Evolutionary conservation across 345 rosid genomes (phyloP).

Genomic region (Erucastrum elatum): DNA sequence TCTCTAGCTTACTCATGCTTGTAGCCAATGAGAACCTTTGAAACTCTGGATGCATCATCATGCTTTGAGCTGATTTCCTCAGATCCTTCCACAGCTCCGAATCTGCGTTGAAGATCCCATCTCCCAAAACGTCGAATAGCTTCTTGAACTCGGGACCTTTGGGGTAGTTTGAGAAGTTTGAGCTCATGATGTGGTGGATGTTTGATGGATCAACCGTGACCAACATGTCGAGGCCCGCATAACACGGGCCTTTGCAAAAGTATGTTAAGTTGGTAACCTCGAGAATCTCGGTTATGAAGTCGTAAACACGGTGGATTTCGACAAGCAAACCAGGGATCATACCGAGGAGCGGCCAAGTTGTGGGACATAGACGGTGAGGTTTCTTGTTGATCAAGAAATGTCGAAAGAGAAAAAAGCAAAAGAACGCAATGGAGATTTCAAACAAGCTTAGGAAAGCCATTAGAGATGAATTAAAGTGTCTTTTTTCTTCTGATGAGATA

Average conservation of each 20-base stretch:
- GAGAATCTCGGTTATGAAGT: conserved; percentile 26
- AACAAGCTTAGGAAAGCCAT: conserved; percentile 37
- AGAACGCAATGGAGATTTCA: conserved; percentile 30
- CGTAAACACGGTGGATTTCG: conserved; percentile 38
- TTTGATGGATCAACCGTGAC: conserved; percentile 42
- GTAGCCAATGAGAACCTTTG: conserved; percentile 34
- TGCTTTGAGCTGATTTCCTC: conserved; percentile 36
- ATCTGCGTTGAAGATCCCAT: conserved; percentile 48
- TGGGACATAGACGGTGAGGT: conserved; percentile 21
- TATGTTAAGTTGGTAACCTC: conserved; percentile 32
- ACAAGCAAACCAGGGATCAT: conserved; percentile 33
- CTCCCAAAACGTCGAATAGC: conserved; percentile 42
- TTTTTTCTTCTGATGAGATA: background rate
- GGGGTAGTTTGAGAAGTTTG: conserved; percentile 38
- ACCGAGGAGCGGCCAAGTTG: conserved; percentile 40
- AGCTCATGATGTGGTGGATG: conserved; percentile 41
- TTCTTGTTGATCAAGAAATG: conserved; percentile 26
- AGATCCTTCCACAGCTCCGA: conserved; percentile 41
- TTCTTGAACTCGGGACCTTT: conserved; percentile 44
- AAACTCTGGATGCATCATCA: conserved; percentile 32
- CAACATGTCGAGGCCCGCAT: conserved; percentile 29
- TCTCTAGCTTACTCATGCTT: conserved; percentile 24
- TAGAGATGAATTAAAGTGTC: background rate
- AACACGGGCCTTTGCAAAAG: conserved; percentile 31
- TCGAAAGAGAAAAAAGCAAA: conserved; percentile 30